Evolutionary conservation across 176 grass and related monocot species (phyloP), one percentile per base, ranked within the genome.

Genomic region (Lolium multiflorum): DNA sequence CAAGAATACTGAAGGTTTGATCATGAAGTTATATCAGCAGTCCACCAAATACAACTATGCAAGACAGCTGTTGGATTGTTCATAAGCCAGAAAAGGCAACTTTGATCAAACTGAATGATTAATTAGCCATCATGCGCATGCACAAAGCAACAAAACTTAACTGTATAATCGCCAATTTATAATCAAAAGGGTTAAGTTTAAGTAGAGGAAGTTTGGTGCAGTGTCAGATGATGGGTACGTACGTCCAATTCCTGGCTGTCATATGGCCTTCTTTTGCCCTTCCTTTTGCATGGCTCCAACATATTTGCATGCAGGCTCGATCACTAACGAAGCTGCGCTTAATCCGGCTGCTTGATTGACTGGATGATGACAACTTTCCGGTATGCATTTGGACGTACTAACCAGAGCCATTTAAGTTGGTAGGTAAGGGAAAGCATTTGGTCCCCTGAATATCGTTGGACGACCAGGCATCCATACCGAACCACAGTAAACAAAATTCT

Each of bases 401-500:
- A 21, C 58, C 57, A 66, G 68, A 50, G 81, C 81, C 81, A 80
- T 79, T 84, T 87, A 24, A 78, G 62, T 51, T 83, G 89, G 80
- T 84, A 25, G 85, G 81, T 84, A 43, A 91, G 54, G 76, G 70
- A 88, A 84, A 81, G 85, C 81, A 41, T 61, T 88, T 88, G 89
- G 89, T 88, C 89, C 89, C 81, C 76, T 69, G 28, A 87, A 81
- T 3, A 87, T 73, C 57, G 38, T 49, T 85, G 82, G 82, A 59
- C 82, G 82, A 59, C 82, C 69, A 81, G 3, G 22, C 47, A 60
- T 72, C 71, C 71, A 50, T 11, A 64, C 22, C 39, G 16, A 44
- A 71, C 21, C 21, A 60, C 52, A 73, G 67, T 47, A 20, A 59
- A 16, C 80, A 3, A 2, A 83, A 24, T 67, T 56, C 28, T 41